Evolutionary conservation across 2,329 filamentous ascomycete genomes (phyloP), one percentile per base, ranked within the genome.

Genomic region (Penicillium capsulatum): DNA sequence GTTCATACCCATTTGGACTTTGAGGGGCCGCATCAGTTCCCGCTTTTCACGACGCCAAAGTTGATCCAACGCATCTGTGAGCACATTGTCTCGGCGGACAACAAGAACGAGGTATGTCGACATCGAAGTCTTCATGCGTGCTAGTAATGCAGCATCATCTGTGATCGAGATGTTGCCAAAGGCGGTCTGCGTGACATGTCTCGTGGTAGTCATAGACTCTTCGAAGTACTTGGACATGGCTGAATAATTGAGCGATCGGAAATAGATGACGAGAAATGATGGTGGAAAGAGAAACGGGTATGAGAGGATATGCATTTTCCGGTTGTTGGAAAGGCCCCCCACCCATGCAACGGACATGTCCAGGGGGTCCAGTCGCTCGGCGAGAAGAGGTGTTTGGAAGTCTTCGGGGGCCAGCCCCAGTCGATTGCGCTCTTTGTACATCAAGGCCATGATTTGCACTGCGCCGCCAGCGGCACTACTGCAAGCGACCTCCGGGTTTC

Each of bases 171-270:
- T 66, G 7, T 60, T 54, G 13, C 61, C 58, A 31, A 68, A 71
- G 3, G 68, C 64, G 36, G 71, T 70, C 42, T 71, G 66, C 2
- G 62, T 65, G 13, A 71, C 64, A 44, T 74, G 67, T 31, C 67
- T 60, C 17, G 67, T 67, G 11, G 67, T 67, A 3, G 67, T 67
- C 54, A 70, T 66, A 0, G 85, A 80, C 48, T 81, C 76, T 55
- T 92, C 85, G 53, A 83, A 89, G 11, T 83, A 78, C 42, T 81
- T 79, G 50, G 83, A 86, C 91, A 97, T 97, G 11, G 77, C 77
- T 0, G 86, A 80, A 55, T 92, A 88, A 59, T 95, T 96, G 56
- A 95, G 82, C 3, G 87, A 80, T 13, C 91, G 82, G 61, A 97
- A 96, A 60, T 89, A 94, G 0, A 80, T 81, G 2, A 94, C 83